Evolutionary conservation across 2,329 filamentous ascomycete genomes (phyloP).

Genomic region (Rasamsonia emersonii): DNA sequence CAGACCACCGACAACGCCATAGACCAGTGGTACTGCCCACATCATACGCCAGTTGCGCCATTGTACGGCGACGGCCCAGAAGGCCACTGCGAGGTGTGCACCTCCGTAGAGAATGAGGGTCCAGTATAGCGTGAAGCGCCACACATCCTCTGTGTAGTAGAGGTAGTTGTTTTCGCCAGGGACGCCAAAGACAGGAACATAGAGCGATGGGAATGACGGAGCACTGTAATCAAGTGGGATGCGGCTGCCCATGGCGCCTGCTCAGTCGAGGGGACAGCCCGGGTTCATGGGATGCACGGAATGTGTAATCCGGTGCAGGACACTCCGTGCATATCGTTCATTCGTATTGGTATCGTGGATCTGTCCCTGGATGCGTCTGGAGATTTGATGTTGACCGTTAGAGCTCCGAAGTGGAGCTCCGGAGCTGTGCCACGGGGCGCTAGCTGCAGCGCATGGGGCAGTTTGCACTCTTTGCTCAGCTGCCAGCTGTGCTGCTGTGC

Average conservation of each 20-base stretch:
- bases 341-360: no score
- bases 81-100: constrained; percentile 64
- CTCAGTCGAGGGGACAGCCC: no score
- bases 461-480: no score
- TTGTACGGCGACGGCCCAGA: constrained; percentile 66
- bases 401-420: no score
- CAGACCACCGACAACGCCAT: constrained; percentile 60
- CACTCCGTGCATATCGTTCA: no score
- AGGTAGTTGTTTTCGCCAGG: constrained; percentile 55
- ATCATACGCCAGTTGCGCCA: constrained; percentile 42
- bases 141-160: constrained; percentile 68
- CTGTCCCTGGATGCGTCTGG: no score
- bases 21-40: constrained; percentile 65
- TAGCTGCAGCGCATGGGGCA: no score
- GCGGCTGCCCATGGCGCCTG: constrained; percentile 27
- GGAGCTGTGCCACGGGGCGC: no score
- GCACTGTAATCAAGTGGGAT: constrained; percentile 53
- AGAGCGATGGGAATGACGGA: constrained; percentile 72
- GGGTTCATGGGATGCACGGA: no score
- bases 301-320: no score
- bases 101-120: constrained; percentile 69
- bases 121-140: constrained; percentile 82
- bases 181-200: constrained; percentile 57
- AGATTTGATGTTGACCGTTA: no score
- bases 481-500: no score